phyloP scores from a whole-genome alignment of 768 basidiomycete genomes.

The Trametes gibbosa region DNA sequence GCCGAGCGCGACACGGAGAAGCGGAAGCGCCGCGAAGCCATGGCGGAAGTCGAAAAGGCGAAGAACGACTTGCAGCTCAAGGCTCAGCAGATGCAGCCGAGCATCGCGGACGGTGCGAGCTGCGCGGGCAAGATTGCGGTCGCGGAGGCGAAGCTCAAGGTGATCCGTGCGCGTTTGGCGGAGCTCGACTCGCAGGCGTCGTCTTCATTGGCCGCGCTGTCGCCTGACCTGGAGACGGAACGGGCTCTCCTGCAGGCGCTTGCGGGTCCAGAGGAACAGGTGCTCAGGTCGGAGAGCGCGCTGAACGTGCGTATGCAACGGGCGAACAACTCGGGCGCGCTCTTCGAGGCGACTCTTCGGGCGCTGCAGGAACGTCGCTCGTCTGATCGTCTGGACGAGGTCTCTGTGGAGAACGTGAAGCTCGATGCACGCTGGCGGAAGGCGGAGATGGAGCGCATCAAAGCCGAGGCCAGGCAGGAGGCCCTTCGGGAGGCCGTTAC shows the following conservation, averaged over 20 bases:
- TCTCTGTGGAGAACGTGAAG: slow-evolving; percentile 65
- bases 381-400: slow-evolving; percentile 75
- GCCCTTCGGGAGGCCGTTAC: slow-evolving; percentile 59
- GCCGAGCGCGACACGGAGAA: slow-evolving; percentile 60
- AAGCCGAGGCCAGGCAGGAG: slow-evolving; percentile 63
- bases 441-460: slow-evolving; percentile 68
- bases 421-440: slow-evolving; percentile 63
- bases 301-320: slow-evolving; percentile 59
- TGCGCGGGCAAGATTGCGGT: slow-evolving; percentile 70
- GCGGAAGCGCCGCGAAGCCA: slow-evolving; percentile 70
- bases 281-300: slow-evolving; percentile 54
- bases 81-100: slow-evolving; percentile 65
- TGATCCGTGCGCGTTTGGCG: slow-evolving; percentile 59
- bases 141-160: slow-evolving; percentile 64
- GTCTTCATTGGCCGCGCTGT: slow-evolving; percentile 35
- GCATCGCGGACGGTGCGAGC: slow-evolving; percentile 72
- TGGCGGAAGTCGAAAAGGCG: slow-evolving; percentile 69
- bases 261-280: slow-evolving; percentile 68
- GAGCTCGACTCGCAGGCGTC: slow-evolving; percentile 48
- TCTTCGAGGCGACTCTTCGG: slow-evolving; percentile 86
- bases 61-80: slow-evolving; percentile 70
- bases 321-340: slow-evolving; percentile 70
- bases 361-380: slow-evolving; percentile 71
- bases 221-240: slow-evolving; percentile 70
- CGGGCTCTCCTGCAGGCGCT: slow-evolving; percentile 64